A percentile compares a stretch with the other conserved stretches of the same genome.
phyloP scores from a whole-genome alignment of 306 rosid genomes.

The Medicago lupulina region DNA sequence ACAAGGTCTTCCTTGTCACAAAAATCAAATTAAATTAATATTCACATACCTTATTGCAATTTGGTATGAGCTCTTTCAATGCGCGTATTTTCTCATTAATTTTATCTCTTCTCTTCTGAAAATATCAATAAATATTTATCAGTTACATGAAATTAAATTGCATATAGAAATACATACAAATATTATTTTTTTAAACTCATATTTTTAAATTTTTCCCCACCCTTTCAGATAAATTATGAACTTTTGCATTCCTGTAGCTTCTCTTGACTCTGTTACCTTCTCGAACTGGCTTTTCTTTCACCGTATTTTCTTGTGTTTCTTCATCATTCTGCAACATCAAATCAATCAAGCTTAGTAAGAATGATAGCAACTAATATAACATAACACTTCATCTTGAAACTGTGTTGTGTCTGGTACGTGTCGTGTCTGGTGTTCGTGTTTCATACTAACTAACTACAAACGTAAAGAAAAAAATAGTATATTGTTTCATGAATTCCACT shows the following conservation, averaged over 20 bases:
- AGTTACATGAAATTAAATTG: neutral
- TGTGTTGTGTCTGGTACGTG: neutral
- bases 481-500: slow-evolving; percentile 32
- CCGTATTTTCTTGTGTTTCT: slow-evolving; percentile 37
- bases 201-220: slow-evolving; percentile 33
- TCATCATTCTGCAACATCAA: slow-evolving; percentile 54
- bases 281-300: slow-evolving; percentile 9
- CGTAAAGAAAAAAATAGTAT: neutral
- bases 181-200: neutral
- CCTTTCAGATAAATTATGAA: slow-evolving; percentile 55
- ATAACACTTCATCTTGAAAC: neutral
- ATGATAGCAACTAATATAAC: slow-evolving; percentile 3
- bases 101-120: slow-evolving; percentile 61
- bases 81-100: slow-evolving; percentile 57
- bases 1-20: neutral
- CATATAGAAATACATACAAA: neutral
- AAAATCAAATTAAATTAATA: neutral
- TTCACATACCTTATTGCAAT: slow-evolving; percentile 57
- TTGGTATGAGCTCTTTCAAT: slow-evolving; percentile 62
- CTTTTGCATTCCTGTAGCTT: slow-evolving; percentile 34
- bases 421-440: neutral
- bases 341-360: slow-evolving; percentile 27
- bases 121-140: slow-evolving; percentile 20
- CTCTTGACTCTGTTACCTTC: slow-evolving; percentile 46
- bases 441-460: neutral